A percentile compares a stretch with the other conserved stretches of the same genome.
These are phyloP conservation scores for Trichoderma orchidacearum DNA, from an alignment of 495 filamentous ascomycete genomes.

Conservation along the genomic window DNA sequence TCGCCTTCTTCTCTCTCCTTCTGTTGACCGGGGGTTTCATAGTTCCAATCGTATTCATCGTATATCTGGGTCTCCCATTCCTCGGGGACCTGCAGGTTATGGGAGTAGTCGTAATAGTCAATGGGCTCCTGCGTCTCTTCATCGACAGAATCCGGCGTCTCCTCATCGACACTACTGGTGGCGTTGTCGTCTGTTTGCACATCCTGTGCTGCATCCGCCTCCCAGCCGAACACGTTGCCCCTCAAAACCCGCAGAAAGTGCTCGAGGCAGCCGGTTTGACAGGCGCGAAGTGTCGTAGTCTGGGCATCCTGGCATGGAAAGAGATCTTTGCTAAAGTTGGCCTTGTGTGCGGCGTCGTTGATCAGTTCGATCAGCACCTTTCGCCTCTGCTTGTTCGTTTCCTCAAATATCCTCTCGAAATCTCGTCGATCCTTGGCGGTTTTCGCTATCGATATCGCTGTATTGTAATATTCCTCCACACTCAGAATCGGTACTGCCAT, in stretches of 20 bases:
- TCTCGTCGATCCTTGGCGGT: not conserved
- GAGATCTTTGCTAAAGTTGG: not conserved
- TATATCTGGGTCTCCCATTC: too few relatives aligned
- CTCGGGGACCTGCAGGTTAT: too few relatives aligned
- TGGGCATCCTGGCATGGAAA: not conserved
- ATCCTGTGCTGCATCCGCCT: not conserved
- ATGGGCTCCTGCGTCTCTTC: too few relatives aligned
- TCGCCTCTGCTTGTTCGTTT: not conserved
- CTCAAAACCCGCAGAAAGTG: not conserved
- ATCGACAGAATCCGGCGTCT: not conserved
- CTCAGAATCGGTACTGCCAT: not conserved
- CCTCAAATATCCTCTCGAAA: not conserved
- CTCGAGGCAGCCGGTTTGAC: not conserved
- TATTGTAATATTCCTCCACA: not conserved
- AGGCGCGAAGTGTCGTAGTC: not conserved
- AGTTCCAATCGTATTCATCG: too few relatives aligned
- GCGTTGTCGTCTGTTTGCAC: not conserved
- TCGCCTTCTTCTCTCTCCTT: too few relatives aligned
- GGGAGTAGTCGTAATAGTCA: too few relatives aligned
- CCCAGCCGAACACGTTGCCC: not conserved
- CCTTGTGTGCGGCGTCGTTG: not conserved
- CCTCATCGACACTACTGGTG: not conserved
- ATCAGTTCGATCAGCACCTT: not conserved
- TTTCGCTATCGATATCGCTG: not conserved
- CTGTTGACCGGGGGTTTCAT: too few relatives aligned